Conservation (phyloP, 2,329 filamentous ascomycete genomes). For the Diaporthe helianthi region DNA sequence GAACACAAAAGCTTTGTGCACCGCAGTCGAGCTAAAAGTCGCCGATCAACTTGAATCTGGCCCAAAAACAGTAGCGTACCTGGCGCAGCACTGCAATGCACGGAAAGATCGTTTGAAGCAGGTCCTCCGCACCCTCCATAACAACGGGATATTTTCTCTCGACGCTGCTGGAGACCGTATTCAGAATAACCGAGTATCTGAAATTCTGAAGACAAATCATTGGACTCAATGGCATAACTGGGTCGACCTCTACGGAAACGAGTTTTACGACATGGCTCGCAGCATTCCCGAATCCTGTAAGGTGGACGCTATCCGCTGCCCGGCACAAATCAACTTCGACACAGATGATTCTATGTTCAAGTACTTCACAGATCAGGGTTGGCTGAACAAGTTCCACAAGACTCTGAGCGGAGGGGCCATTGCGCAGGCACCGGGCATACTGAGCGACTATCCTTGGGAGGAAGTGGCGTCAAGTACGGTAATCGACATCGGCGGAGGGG, state of each 20-base stretch:
- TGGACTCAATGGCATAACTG: slow-evolving; percentile 55
- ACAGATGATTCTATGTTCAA: slow-evolving; percentile 50
- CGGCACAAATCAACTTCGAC: slow-evolving; percentile 50
- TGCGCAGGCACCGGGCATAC: slow-evolving; percentile 48
- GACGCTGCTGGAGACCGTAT: no score
- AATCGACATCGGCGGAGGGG: slow-evolving; percentile 51
- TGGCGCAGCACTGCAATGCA: no score
- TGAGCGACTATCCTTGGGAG: slow-evolving; percentile 51
- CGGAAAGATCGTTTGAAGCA: not conserved
- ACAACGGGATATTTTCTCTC: not conserved
- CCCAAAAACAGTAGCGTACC: no score
- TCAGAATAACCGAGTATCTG: slow-evolving; percentile 37
- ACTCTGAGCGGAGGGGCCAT: slow-evolving; percentile 47
- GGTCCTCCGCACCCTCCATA: not conserved
- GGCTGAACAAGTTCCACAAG: slow-evolving; percentile 44
- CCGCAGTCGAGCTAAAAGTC: not conserved
- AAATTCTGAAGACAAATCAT: slow-evolving; percentile 45
- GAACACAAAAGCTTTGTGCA: not conserved
- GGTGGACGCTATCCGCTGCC: slow-evolving; percentile 38
- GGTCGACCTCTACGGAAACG: slow-evolving; percentile 51
- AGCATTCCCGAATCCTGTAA: slow-evolving; percentile 46
- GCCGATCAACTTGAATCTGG: not conserved
- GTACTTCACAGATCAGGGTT: slow-evolving; percentile 47
- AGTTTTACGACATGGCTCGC: slow-evolving; percentile 52
- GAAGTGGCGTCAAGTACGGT: slow-evolving; percentile 44